Base-by-base conservation (phyloP, 2,329 filamentous ascomycete genomes). In the Xylaria digitata region DNA sequence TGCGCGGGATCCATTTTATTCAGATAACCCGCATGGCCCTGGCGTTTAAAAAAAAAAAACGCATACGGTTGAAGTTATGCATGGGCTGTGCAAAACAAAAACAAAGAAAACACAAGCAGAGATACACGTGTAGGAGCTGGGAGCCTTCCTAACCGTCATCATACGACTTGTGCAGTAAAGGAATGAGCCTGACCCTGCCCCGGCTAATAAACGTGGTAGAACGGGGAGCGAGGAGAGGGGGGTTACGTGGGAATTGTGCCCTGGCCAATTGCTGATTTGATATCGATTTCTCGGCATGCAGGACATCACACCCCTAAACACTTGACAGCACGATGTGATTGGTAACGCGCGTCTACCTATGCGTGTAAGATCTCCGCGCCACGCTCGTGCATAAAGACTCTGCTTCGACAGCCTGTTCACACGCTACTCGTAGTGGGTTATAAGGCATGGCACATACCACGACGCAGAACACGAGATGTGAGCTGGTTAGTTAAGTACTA, bases 281-380 rank as follows among this genome's bases (percentile, higher is more conserved):
- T 37, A 46, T 64, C 21, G 19, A 32, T 23, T 17, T 59, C 61
- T 56, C n/a, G 55, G 48, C 60, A 43, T 57, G 64, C 60, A 63
- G 59, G 32, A 43, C 59, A 59, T 37, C 32, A 46, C 54, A 32
- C 15, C 43, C 57, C 63, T 45, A 11, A 46, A 37, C 15, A 43
- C 17, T 30, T n/a, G n/a, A 49, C 37, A 45, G 43, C 26, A 42
- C 46, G 52, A 48, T 40, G 21, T 63, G 54, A 63, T 66, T 63
- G 64, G 64, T 52, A 63, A 59, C 60, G 64, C 64, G 54, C 59
- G 64, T 55, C 64, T 55, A 55, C 37, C 21, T 45, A 55, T 49
- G 57, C 46, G 42, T 56, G 63, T 61, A 40, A 54, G 56, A 60
- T 60, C 40, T 53, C 32, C 26, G 30, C 37, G 34, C 48, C 56